Conservation (phyloP, 2,329 filamentous ascomycete species). For the Macrophomina pseudophaseolina region DNA sequence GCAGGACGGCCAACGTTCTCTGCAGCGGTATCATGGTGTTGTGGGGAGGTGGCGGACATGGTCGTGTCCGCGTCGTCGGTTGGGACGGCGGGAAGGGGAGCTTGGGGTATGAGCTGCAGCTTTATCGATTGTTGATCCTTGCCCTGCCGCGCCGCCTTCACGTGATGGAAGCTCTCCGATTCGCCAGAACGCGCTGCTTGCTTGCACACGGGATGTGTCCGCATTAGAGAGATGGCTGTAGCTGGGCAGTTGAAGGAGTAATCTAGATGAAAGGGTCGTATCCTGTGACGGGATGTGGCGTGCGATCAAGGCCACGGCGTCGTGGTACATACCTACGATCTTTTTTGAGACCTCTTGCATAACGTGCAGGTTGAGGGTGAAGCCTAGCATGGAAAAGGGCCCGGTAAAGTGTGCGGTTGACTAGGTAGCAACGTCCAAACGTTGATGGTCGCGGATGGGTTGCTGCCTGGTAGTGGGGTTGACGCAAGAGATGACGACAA, state of each 20-base stretch:
- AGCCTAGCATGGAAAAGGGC: too few species aligned
- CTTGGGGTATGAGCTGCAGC: slow-evolving; percentile 24
- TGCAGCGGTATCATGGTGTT: slow-evolving; percentile 6
- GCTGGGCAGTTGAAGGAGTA: neutral
- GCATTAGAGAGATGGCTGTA: neutral
- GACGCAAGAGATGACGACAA: slow-evolving; percentile 6
- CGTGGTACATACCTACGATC: neutral
- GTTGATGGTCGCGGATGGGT: neutral
- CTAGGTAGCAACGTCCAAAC: neutral
- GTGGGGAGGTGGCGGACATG: slow-evolving; percentile 24
- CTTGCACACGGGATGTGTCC: neutral
- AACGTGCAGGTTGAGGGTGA: too few species aligned
- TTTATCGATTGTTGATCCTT: slow-evolving; percentile 26
- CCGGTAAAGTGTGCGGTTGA: neutral
- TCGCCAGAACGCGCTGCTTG: neutral
- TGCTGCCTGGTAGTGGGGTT: slow-evolving; percentile 12
- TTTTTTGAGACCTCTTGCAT: too few species aligned
- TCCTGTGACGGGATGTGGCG: too few species aligned
- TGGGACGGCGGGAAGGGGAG: slow-evolving; percentile 23
- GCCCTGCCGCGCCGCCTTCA: neutral
- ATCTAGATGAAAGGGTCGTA: neutral
- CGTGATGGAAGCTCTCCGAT: slow-evolving; percentile 22
- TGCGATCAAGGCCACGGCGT: too few species aligned
- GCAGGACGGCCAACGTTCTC: neutral
- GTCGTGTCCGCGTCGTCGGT: slow-evolving; percentile 3